Conservation (phyloP, 345 rosid genomes). For the Aethionema arabicum region DNA sequence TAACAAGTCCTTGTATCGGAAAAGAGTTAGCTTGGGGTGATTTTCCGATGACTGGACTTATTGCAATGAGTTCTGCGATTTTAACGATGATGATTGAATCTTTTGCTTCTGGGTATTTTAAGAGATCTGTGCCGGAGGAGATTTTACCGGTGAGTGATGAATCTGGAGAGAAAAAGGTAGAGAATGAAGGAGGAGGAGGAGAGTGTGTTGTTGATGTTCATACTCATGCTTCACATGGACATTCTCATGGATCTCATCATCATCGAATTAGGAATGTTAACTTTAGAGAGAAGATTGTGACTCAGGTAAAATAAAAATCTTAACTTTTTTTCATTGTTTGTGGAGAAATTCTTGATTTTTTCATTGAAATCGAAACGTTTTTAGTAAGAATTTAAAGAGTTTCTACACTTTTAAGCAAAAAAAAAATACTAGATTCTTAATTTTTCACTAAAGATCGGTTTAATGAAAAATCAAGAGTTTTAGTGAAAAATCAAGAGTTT, state of each 20-base stretch:
- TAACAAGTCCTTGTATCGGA: slow-evolving; percentile 53
- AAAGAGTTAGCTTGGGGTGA: slow-evolving; percentile 47
- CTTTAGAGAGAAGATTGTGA: slow-evolving; percentile 42
- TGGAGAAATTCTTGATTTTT: too few relatives aligned
- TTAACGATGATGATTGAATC: slow-evolving; percentile 59
- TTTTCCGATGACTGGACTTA: slow-evolving; percentile 58
- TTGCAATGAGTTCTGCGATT: slow-evolving; percentile 58
- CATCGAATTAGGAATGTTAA: slow-evolving; percentile 19
- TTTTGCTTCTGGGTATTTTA: slow-evolving; percentile 46
- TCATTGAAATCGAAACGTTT: too few relatives aligned
- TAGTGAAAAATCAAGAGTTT: too few relatives aligned
- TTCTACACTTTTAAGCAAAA: too few relatives aligned
- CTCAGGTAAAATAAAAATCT: slow-evolving; percentile 34
- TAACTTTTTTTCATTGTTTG: too few relatives aligned
- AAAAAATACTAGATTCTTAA: too few relatives aligned
- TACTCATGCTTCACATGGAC: slow-evolving; percentile 55
- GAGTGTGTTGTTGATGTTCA: slow-evolving; percentile 49
- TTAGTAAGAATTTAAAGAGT: too few relatives aligned
- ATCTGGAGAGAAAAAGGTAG: slow-evolving; percentile 22
- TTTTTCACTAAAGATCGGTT: too few relatives aligned
- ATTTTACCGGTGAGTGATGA: slow-evolving; percentile 24
- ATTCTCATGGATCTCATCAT: slow-evolving; percentile 55
- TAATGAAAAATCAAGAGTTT: too few relatives aligned
- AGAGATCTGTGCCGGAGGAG: slow-evolving; percentile 36
- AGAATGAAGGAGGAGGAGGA: too few relatives aligned